Evolutionary conservation across 164 flowering plant species (phyloP).

Genomic region (Liriodendron chinense): DNA sequence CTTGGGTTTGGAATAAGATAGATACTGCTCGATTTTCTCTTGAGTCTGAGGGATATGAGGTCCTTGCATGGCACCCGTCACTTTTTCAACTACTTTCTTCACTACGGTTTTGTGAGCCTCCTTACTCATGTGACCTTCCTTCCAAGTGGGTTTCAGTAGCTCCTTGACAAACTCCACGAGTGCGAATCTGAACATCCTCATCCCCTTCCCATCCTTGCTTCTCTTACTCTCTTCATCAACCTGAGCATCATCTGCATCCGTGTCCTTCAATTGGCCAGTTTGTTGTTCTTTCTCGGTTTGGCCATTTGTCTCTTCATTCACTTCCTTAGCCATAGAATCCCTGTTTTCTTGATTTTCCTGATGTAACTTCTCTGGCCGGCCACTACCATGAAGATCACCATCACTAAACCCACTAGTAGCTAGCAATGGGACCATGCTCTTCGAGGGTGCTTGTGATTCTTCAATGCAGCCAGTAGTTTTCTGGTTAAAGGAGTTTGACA

Average conservation of each 20-base stretch:
- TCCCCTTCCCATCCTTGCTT: conserved; percentile 57
- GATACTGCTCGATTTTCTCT: conserved; percentile 77
- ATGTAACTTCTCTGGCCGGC: conserved; percentile 8
- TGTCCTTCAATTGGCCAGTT: conserved; percentile 20
- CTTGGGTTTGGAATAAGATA: conserved; percentile 64
- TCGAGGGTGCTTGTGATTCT: conserved; percentile 11
- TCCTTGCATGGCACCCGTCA: conserved; percentile 55
- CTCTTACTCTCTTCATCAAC: conserved; percentile 32
- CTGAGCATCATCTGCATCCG: conserved; percentile 24
- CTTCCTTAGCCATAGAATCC: conserved; percentile 5
- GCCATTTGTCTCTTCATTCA: conserved; percentile 2
- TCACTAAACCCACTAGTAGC: conserved; percentile 3
- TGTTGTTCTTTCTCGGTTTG: conserved; percentile 2
- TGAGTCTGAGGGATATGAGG: conserved; percentile 69
- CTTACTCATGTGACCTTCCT: conserved; percentile 81
- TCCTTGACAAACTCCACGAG: conserved; percentile 84
- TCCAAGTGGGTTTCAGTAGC: conserved; percentile 86
- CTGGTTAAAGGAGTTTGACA: conserved; percentile 12
- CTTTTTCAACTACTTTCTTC: conserved; percentile 89
- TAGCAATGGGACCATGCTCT: conserved; percentile 15
- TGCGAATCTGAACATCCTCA: conserved; percentile 67
- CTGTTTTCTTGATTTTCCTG: conserved; percentile 9
- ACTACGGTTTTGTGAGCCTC: conserved; percentile 86
- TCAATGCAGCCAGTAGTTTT: conserved; percentile 7
- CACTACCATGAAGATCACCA: neutral